Percentiles rank a stretch among this genome's conserved stretches.
Evolutionary conservation across 768 basidiomycete genomes (phyloP).

Genomic region (Daedalea quercina): DNA sequence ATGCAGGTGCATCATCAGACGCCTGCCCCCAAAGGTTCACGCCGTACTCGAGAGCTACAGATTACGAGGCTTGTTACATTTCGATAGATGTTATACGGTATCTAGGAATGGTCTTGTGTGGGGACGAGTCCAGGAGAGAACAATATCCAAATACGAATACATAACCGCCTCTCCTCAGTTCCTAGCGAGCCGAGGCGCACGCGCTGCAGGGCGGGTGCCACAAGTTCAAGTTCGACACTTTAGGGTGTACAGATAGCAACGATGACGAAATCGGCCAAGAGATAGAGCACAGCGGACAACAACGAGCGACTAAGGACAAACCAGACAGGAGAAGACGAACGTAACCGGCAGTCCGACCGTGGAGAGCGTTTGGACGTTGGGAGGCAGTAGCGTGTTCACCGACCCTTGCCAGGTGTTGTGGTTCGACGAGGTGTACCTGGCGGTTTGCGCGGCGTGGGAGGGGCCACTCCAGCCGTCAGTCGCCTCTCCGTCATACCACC

Average conservation of each 20-base stretch:
- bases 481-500: conserved; percentile 46
- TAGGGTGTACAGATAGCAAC: conserved; percentile 5
- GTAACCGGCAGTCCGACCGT: not conserved
- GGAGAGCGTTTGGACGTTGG: not conserved
- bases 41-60: conserved; percentile 1
- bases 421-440: conserved; percentile 63
- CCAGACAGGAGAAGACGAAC: conserved; percentile 11
- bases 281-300: conserved; percentile 10
- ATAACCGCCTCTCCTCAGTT: conserved; percentile 6
- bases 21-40: no score
- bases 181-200: conserved; percentile 13
- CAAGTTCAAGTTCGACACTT: conserved; percentile 4
- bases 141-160: conserved; percentile 17
- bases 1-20: no score
- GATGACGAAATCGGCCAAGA: conserved; percentile 1
- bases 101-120: no score
- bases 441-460: conserved; percentile 43
- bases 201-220: not conserved
- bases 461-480: conserved; percentile 41
- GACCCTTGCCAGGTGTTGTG: conserved; percentile 36
- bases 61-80: conserved; percentile 3
- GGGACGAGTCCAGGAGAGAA: not conserved
- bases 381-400: conserved; percentile 4
- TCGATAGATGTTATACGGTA: not conserved
- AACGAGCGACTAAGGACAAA: conserved; percentile 6